Base-by-base conservation (phyloP, 2,329 filamentous ascomycete genomes). In the Ciborinia camelliae region DNA sequence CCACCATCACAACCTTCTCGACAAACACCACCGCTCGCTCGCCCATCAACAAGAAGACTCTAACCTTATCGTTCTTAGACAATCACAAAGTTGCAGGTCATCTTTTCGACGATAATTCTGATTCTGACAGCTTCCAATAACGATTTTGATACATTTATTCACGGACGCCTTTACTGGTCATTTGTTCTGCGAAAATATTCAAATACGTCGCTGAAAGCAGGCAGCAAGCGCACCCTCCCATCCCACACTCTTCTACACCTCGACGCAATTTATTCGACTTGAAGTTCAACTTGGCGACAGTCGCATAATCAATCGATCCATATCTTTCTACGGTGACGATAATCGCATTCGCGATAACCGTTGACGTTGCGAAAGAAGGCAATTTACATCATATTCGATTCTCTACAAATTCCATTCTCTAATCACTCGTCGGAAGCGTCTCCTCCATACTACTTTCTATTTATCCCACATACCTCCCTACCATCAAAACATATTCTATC, bases 101-200 rank as follows among this genome's bases (percentile, higher is more conserved):
- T 71, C 73, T 75, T 73, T 72, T 69, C 63, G 67, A 71, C 74
- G 72, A 74, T 72, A 72, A 70, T 72, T 64, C 65, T 68, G 70
- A 70, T 72, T 64, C 65, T 68, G 70, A 73, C 73, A 70, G 68
- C 74, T 75, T 75, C 68, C 47, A 37, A 61, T 26, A 67, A 71
- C 73, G 76, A 75, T 74, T 74, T 71, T 70, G 70, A 74, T 71
- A 54, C 37, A 65, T 37, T 37, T 32, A 59, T 66, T 68, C 71
- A 62, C 80, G 81, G 85, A 87, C 81, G 80, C 85, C 85, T 87
- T 87, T 72, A 85, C 80, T 87, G 84, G 85, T 86, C 63, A 52
- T 68, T 65, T 66, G 68, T 70, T 74, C 72, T 72, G 70, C 67
- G 69, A 73, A 73, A 68, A 69, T 69, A 52, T 72, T 71, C 62